These are phyloP conservation scores for Ceratocystis eucalypticola DNA, from an alignment of 2,329 filamentous ascomycete species.

Conservation along the genomic window DNA sequence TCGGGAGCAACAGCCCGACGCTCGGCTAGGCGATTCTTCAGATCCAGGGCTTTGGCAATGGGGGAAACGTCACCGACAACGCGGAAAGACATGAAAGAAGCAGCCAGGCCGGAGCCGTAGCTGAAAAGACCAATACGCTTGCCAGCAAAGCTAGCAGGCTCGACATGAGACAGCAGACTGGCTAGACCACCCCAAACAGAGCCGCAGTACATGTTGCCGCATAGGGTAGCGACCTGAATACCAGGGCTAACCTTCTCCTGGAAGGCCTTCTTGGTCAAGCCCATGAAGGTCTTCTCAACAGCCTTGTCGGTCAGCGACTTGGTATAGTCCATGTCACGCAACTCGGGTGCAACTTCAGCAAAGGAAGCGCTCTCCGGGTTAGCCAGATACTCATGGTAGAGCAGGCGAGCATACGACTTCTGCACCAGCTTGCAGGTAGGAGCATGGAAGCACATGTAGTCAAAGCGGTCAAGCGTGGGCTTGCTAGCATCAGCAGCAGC, in stretches of 20 bases:
- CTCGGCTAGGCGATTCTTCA: conserved; percentile 53
- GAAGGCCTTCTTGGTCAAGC: conserved; percentile 70
- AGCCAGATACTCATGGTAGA: conserved; percentile 74
- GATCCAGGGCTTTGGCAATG: conserved; percentile 54
- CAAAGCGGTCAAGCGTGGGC: conserved; percentile 63
- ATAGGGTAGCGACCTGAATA: conserved; percentile 65
- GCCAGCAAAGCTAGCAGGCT: conserved; percentile 49
- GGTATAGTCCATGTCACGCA: conserved; percentile 65
- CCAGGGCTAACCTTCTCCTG: conserved; percentile 60
- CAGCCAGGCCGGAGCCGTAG: conserved; percentile 62
- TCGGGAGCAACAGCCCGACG: conserved; percentile 54
- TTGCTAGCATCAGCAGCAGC: conserved; percentile 36
- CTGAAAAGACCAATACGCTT: conserved; percentile 67
- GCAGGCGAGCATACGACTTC: conserved; percentile 70
- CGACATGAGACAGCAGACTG: conserved; percentile 51
- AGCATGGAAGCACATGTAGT: conserved; percentile 71
- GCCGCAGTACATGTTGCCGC: conserved; percentile 54
- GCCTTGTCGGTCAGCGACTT: conserved; percentile 68
- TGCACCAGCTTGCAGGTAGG: conserved; percentile 78
- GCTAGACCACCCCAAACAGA: conserved; percentile 67
- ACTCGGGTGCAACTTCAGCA: conserved; percentile 59
- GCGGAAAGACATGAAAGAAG: conserved; percentile 61
- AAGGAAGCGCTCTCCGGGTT: conserved; percentile 56
- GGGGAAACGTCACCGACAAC: conserved; percentile 55
- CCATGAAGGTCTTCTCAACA: conserved; percentile 80